Percentiles rank a stretch among this genome's conserved stretches.
phyloP scores from a whole-genome alignment of 768 basidiomycete species.

The Suillus subluteus region DNA sequence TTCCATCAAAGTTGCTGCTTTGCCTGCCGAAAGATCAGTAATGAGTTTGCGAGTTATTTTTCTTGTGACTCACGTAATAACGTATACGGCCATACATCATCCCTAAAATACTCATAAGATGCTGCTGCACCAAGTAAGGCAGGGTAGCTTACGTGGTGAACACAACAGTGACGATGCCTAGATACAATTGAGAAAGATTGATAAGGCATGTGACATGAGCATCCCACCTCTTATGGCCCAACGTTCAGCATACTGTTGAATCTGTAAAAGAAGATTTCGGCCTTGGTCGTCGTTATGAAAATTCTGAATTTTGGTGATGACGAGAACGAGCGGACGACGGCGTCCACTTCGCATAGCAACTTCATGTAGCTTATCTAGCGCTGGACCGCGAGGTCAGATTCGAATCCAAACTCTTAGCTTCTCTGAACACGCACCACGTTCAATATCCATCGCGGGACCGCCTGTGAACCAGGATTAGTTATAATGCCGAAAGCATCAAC shows the following conservation, averaged over 20 bases:
- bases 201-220: constrained; percentile 14
- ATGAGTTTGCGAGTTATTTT: constrained; percentile 16
- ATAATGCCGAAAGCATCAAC: constrained; percentile 17
- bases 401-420: background rate
- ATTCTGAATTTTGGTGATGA: constrained; percentile 80
- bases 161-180: constrained; percentile 78
- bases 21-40: constrained; percentile 46
- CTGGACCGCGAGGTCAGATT: constrained; percentile 33
- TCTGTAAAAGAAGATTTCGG: constrained; percentile 76
- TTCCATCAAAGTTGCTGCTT: constrained; percentile 75
- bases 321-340: constrained; percentile 73
- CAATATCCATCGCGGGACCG: constrained; percentile 54
- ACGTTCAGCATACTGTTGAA: constrained; percentile 84
- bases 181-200: background rate
- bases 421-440: background rate
- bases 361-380: constrained; percentile 83
- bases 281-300: constrained; percentile 81
- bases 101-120: constrained; percentile 46
- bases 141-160: constrained; percentile 63
- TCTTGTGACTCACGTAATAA: constrained; percentile 54
- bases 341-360: constrained; percentile 71
- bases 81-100: constrained; percentile 84
- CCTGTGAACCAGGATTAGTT: constrained; percentile 38
- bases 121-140: constrained; percentile 15
- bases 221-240: constrained; percentile 77